Evolutionary conservation across 2,329 filamentous ascomycete genomes (phyloP).

Genomic region (Epichloe scottii): DNA sequence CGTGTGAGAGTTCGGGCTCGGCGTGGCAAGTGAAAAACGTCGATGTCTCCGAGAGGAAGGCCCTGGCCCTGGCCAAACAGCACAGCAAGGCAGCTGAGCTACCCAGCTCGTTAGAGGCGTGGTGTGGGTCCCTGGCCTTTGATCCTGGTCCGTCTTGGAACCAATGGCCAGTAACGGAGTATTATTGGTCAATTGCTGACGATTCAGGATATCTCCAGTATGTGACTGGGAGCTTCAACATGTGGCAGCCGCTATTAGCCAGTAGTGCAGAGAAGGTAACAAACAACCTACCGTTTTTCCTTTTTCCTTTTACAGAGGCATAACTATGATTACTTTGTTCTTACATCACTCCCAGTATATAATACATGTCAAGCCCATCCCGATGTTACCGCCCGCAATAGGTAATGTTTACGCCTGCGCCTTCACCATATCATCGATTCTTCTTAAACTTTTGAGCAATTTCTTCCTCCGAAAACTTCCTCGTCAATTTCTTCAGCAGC

Average conservation of each 20-base stretch:
- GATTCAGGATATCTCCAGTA: too few relatives aligned
- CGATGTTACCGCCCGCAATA: not conserved
- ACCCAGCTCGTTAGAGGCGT: not conserved
- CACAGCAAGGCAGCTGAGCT: not conserved
- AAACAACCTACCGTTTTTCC: too few relatives aligned
- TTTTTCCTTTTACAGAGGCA: too few relatives aligned
- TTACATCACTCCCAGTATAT: not conserved
- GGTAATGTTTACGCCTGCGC: not conserved
- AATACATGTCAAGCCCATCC: not conserved
- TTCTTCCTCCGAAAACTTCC: constrained; percentile 51
- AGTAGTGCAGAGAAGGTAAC: too few relatives aligned
- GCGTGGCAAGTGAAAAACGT: not conserved
- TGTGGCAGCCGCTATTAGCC: too few relatives aligned
- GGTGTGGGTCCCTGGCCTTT: not conserved
- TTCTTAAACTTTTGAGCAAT: constrained; percentile 42
- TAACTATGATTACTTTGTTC: not conserved
- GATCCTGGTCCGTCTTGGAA: not conserved
- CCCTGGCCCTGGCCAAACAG: too few relatives aligned
- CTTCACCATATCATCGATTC: not conserved
- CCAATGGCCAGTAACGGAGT: not conserved
- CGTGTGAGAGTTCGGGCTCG: not conserved
- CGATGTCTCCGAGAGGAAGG: not conserved
- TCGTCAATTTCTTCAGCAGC: constrained; percentile 54
- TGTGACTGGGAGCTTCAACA: too few relatives aligned
- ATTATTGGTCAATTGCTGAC: not conserved